A percentile compares a stretch with the other conserved stretches of the same genome.
Evolutionary conservation across 768 basidiomycete species (phyloP).

Genomic region (Boletus reticuloceps): DNA sequence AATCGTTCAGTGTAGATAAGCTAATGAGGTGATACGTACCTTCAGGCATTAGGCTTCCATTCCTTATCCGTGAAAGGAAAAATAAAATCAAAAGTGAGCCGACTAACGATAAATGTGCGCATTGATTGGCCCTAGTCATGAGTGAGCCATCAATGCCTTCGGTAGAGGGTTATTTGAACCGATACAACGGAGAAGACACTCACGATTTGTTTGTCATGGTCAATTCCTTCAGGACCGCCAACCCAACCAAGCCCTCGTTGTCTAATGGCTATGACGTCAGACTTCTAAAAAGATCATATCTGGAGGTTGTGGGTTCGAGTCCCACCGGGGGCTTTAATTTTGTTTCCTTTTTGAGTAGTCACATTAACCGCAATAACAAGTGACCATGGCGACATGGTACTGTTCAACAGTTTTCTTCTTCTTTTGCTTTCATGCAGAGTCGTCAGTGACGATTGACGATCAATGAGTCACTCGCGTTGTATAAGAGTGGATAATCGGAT

Average conservation of each 20-base stretch:
- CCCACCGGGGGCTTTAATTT: slow-evolving; percentile 65
- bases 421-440: background rate
- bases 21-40: background rate
- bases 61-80: background rate
- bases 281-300: slow-evolving; percentile 75
- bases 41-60: background rate
- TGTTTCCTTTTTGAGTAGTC: slow-evolving; percentile 8
- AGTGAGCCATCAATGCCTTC: too few species aligned
- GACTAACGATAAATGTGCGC: too few species aligned
- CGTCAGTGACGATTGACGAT: background rate
- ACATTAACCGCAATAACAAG: too few species aligned
- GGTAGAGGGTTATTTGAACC: too few species aligned
- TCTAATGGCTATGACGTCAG: slow-evolving; percentile 92
- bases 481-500: background rate
- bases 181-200: too few species aligned
- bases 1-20: slow-evolving; percentile 4
- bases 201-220: too few species aligned
- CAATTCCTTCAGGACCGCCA: background rate
- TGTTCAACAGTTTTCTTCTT: background rate
- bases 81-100: too few species aligned
- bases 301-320: slow-evolving; percentile 89
- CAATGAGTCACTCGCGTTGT: background rate
- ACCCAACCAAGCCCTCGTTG: slow-evolving; percentile 59
- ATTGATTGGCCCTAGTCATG: too few species aligned
- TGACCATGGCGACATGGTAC: too few species aligned